Percentiles rank a stretch among this genome's conserved stretches.
phyloP scores from a whole-genome alignment of 1,139 yeast genomes.

The Scheffersomyces insectosa region DNA sequence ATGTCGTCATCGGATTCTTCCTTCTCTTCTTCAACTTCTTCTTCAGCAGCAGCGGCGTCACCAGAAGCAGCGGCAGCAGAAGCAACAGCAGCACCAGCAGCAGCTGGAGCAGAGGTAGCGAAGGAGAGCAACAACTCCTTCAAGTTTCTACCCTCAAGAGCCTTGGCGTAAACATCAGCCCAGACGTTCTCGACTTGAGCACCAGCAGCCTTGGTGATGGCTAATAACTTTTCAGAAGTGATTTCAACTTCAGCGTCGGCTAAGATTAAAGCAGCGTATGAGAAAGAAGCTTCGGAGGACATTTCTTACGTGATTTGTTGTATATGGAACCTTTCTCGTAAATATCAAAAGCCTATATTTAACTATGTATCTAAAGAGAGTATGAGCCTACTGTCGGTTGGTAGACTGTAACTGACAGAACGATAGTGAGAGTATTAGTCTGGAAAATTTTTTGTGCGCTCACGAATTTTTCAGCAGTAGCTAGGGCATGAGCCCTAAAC shows the following conservation, averaged over 20 bases:
- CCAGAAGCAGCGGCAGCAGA: conserved; percentile 59
- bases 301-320: conserved; percentile 27
- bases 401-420: too few species aligned
- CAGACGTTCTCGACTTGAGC: conserved; percentile 60
- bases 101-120: conserved; percentile 67
- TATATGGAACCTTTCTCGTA: background rate
- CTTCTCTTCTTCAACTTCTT: conserved; percentile 55
- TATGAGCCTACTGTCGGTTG: too few species aligned
- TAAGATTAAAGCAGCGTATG: conserved; percentile 87
- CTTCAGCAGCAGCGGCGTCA: conserved; percentile 58
- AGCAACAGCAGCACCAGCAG: conserved; percentile 60
- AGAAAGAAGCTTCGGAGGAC: conserved; percentile 82
- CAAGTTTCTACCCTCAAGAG: conserved; percentile 76
- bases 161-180: conserved; percentile 83
- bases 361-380: too few species aligned
- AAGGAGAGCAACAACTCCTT: conserved; percentile 75
- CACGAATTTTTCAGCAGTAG: background rate
- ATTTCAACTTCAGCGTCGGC: conserved; percentile 83
- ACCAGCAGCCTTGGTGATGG: conserved; percentile 56
- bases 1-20: conserved; percentile 66
- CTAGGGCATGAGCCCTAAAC: background rate
- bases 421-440: background rate
- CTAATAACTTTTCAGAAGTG: conserved; percentile 71
- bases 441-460: conserved; percentile 1
- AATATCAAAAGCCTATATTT: too few species aligned